Percentiles rank a stretch among this genome's conserved stretches.
Evolutionary conservation across 192 early-diverging fungal species (phyloP).

Genomic region (Coemansia sp.): DNA sequence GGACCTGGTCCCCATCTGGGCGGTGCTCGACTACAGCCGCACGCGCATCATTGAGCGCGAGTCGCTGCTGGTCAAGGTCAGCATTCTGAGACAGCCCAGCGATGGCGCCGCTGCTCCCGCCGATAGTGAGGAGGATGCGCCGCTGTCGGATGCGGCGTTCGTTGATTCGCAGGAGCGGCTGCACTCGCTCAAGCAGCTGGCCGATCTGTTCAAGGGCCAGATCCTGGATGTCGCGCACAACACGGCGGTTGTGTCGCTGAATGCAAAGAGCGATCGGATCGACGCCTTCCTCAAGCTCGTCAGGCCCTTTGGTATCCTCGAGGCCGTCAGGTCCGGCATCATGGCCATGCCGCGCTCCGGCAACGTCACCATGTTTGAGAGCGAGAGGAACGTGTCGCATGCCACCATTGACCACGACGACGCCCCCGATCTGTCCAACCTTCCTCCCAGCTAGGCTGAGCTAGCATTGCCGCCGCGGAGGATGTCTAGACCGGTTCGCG

Average conservation of each 20-base stretch:
- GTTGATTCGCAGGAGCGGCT: constrained; percentile 66
- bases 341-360: constrained; percentile 97
- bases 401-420: constrained; percentile 62
- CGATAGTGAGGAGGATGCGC: constrained; percentile 5
- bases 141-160: constrained; percentile 45
- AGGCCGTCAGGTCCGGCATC: constrained; percentile 87
- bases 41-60: constrained; percentile 89
- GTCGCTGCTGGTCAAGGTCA: constrained; percentile 90
- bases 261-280: constrained; percentile 82
- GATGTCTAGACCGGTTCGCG: too few species aligned
- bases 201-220: constrained; percentile 81
- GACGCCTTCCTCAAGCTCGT: constrained; percentile 91
- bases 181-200: constrained; percentile 76
- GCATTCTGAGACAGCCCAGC: constrained; percentile 61
- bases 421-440: constrained; percentile 69
- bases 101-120: neutral
- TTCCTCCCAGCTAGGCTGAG: constrained; percentile 86
- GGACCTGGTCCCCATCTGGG: constrained; percentile 97
- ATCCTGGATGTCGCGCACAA: constrained; percentile 87
- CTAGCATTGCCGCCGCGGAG: neutral
- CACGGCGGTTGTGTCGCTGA: constrained; percentile 81
- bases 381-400: constrained; percentile 67
- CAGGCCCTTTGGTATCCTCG: constrained; percentile 94
- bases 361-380: constrained; percentile 71
- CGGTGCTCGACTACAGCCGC: constrained; percentile 94